phyloP scores from a whole-genome alignment of 2,329 filamentous ascomycete genomes.

The Albophoma yamanashiensis region DNA sequence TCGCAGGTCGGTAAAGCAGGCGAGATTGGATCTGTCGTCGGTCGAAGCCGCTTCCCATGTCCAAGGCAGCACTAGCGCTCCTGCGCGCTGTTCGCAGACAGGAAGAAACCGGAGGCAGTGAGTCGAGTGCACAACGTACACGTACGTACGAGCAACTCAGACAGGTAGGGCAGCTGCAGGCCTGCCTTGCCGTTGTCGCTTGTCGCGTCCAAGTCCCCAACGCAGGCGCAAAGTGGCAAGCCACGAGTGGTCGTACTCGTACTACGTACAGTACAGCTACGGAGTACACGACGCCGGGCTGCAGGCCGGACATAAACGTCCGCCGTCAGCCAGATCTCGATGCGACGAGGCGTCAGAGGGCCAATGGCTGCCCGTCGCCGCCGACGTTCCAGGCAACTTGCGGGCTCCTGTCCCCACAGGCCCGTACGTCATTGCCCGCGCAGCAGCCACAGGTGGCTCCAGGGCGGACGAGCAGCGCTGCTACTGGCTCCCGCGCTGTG shows the following conservation, averaged over 20 bases:
- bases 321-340: neutral
- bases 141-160: no score
- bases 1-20: neutral
- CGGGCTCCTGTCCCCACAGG: neutral
- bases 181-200: no score
- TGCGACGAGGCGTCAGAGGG: neutral
- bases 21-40: neutral
- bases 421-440: neutral
- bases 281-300: no score
- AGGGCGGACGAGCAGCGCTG: neutral
- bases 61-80: neutral
- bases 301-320: neutral
- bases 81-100: no score
- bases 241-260: no score
- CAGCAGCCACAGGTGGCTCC: neutral
- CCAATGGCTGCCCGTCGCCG: neutral
- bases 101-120: neutral
- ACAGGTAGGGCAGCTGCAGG: no score
- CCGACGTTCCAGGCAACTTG: neutral
- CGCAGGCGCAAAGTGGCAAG: neutral
- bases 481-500: neutral
- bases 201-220: no score
- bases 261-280: no score
- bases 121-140: neutral
- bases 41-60: neutral